A percentile compares a stretch with the other conserved stretches of the same genome.
Evolutionary conservation across 768 basidiomycete species (phyloP).

Genomic region (Pleurotus salmoneostramineus): DNA sequence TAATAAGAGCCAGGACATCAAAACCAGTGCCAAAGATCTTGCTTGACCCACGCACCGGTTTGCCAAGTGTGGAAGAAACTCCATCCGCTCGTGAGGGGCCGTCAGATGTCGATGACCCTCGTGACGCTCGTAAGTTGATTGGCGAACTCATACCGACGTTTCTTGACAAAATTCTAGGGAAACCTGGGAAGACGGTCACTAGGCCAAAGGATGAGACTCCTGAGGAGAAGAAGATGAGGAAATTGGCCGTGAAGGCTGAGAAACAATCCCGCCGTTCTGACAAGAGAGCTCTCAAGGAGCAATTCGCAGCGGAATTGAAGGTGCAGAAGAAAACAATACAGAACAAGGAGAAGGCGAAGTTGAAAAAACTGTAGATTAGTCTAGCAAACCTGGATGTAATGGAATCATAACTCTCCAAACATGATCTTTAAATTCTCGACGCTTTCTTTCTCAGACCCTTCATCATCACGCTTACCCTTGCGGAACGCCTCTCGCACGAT

Average conservation of each 20-base stretch:
- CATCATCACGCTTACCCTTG: constrained; percentile 35
- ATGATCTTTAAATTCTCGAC: constrained; percentile 80
- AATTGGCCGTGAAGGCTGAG: constrained; percentile 63
- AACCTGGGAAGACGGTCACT: constrained; percentile 46
- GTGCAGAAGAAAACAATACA: constrained; percentile 51
- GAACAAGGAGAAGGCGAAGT: constrained; percentile 33
- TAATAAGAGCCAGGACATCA: constrained; percentile 67
- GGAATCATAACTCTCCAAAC: constrained; percentile 45
- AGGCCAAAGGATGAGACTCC: constrained; percentile 74
- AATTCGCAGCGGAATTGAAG: constrained; percentile 60
- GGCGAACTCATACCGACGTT: neutral
- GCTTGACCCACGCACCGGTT: constrained; percentile 73
- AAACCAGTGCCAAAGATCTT: constrained; percentile 58
- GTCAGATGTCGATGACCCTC: constrained; percentile 10
- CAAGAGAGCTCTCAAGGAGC: constrained; percentile 64
- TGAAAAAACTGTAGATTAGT: constrained; percentile 37
- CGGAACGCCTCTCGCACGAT: constrained; percentile 84
- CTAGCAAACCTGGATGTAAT: neutral
- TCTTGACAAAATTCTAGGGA: constrained; percentile 13
- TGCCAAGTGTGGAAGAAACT: constrained; percentile 52
- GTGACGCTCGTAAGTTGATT: constrained; percentile 11
- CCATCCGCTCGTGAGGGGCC: neutral
- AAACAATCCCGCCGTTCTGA: constrained; percentile 60
- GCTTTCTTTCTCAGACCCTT: constrained; percentile 57
- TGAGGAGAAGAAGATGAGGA: constrained; percentile 71